Base-by-base conservation (phyloP, 176 grass and related monocot species). In the Chrysopogon serrulatus region DNA sequence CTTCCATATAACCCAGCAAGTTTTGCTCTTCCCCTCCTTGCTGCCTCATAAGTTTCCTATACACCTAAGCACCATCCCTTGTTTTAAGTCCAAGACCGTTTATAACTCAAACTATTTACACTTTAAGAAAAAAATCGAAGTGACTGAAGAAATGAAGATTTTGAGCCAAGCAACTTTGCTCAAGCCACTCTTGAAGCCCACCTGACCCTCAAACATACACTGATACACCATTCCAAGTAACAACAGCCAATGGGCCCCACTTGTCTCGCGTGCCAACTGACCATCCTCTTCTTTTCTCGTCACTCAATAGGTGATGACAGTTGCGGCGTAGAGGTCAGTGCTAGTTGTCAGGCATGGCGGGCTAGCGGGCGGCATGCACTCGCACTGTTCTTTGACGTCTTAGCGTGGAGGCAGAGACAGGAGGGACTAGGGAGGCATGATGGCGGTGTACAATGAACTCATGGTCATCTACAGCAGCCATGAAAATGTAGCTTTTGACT, bases 331-430 rank as follows among this genome's bases (percentile, higher is more conserved):
- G 64, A 36, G 64, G 3, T 8, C 65, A 8, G 63, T 21, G 65
- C 33, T 18, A 1, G 66, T 41, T 40, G 63, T 64, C 63, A 27
- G 14, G 31, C 49, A 87, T 87, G 78, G 61, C 23, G n/a, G 78
- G 18, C 19, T 82, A 61, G 85, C 35, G 78, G 35, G 61, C 59
- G 34, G 44, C 6, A 15, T 78, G 78, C 48, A 60, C 71, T 82
- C 78, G 78, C 23, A 19, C 71, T 47, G 19, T 87, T 34, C 70
- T 87, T 75, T 45, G 70, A 70, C 36, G 70, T 27, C 27, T 82
- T 2, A 44, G 78, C 23, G 45, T 45, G 5, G 78, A 60, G 4
- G 68, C 59, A 18, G 56, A 63, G 48, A 14, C n/a, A 24, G 57
- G n/a, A n/a, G n/a, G n/a, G n/a, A n/a, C n/a, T 34, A 8, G 24